phyloP scores from a whole-genome alignment of 306 rosid genomes.

The Rosa lucieae region DNA sequence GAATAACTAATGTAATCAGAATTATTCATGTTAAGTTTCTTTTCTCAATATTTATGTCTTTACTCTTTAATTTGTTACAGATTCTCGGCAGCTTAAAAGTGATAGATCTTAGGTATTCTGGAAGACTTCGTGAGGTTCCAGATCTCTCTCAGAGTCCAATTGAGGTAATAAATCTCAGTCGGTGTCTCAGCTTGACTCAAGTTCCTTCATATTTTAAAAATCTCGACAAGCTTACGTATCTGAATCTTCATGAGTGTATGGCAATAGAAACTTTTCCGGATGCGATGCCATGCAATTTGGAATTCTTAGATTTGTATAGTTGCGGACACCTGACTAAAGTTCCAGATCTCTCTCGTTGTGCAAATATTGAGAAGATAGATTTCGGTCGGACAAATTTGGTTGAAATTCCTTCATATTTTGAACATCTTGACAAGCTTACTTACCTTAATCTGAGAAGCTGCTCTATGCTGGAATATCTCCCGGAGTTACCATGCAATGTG shows the following conservation, averaged over 20 bases:
- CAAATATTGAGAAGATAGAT: background rate
- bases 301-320: background rate
- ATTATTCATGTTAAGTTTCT: background rate
- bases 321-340: background rate
- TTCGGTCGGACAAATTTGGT: background rate
- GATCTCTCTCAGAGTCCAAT: slow-evolving; percentile 22
- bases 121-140: slow-evolving; percentile 14
- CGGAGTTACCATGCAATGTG: background rate
- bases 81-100: background rate
- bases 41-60: background rate
- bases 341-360: background rate
- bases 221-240: background rate
- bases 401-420: background rate
- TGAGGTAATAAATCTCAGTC: background rate
- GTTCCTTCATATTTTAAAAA: slow-evolving; percentile 17
- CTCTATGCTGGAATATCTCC: background rate
- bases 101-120: slow-evolving; percentile 10
- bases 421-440: background rate
- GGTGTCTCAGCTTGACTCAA: slow-evolving; percentile 2
- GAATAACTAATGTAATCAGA: background rate
- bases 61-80: slow-evolving; percentile 5
- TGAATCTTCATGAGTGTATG: background rate
- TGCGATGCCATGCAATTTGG: background rate
- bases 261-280: background rate
- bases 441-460: fast-evolving